These are phyloP conservation scores for Westerdykella sp. DNA, from an alignment of 2,329 filamentous ascomycete species.

Conservation along the genomic window DNA sequence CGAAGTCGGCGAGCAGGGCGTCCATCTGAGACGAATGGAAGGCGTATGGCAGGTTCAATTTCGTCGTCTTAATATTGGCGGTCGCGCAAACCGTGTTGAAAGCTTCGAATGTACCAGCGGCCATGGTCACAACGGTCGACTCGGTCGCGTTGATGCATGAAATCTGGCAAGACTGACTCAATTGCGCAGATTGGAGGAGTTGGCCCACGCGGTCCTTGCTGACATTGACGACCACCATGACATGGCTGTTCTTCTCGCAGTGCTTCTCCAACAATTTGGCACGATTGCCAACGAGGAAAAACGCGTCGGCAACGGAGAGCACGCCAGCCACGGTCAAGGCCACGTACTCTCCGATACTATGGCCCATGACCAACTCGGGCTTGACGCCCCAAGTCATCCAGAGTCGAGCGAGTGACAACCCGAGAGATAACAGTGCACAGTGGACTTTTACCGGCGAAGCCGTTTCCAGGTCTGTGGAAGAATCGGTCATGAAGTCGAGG, in stretches of 20 bases:
- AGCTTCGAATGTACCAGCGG: slow-evolving; percentile 4
- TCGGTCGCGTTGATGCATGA: slow-evolving; percentile 24
- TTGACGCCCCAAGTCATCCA: slow-evolving; percentile 9
- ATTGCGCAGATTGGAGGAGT: background rate
- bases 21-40: slow-evolving; percentile 28
- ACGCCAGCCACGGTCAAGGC: slow-evolving; percentile 35
- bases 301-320: slow-evolving; percentile 24
- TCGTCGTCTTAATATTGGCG: background rate
- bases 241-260: slow-evolving; percentile 19
- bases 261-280: slow-evolving; percentile 28
- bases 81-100: background rate
- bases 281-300: slow-evolving; percentile 33
- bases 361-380: slow-evolving; percentile 14
- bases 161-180: slow-evolving; percentile 5
- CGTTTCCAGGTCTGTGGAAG: background rate
- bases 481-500: slow-evolving; percentile 3
- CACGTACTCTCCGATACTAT: slow-evolving; percentile 37
- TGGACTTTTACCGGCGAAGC: slow-evolving; percentile 21
- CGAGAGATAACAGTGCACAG: slow-evolving; percentile 38
- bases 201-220: background rate
- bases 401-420: slow-evolving; percentile 23
- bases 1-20: slow-evolving; percentile 38
- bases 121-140: slow-evolving; percentile 22
- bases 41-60: slow-evolving; percentile 8
- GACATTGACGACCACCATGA: slow-evolving; percentile 22